Evolutionary conservation across 75 land plant species (phyloP).

Genomic region (Pinus taeda): DNA sequence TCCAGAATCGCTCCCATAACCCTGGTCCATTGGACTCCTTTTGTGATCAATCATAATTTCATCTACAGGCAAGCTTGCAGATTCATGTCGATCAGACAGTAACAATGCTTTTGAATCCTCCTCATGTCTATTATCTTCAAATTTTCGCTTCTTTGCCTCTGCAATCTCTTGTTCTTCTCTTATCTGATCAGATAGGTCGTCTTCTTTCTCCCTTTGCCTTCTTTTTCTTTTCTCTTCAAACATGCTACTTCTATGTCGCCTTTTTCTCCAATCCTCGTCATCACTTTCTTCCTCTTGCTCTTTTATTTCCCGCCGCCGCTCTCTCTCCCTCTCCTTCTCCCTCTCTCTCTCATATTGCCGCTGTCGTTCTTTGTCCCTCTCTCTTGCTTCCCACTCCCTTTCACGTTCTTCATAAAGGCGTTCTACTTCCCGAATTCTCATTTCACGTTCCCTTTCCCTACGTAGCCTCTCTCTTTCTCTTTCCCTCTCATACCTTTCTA

Average conservation of each 20-base stretch:
- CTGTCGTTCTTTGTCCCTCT: slow-evolving; percentile 81
- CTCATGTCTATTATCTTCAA: slow-evolving; percentile 41
- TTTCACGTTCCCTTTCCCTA: slow-evolving; percentile 76
- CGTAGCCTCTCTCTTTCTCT: slow-evolving; percentile 79
- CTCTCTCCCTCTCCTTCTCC: slow-evolving; percentile 87
- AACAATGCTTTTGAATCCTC: slow-evolving; percentile 15
- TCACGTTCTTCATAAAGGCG: slow-evolving; percentile 70
- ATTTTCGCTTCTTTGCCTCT: slow-evolving; percentile 64
- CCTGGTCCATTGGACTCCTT: slow-evolving; percentile 19
- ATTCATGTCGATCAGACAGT: not conserved
- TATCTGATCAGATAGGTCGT: slow-evolving; percentile 65
- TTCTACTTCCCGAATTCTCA: slow-evolving; percentile 73
- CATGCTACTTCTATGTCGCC: slow-evolving; percentile 53
- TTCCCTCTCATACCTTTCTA: slow-evolving; percentile 87
- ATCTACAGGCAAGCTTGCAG: slow-evolving; percentile 10
- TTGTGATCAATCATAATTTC: slow-evolving; percentile 13
- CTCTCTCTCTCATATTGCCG: slow-evolving; percentile 85
- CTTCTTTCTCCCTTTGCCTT: slow-evolving; percentile 81
- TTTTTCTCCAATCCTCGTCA: slow-evolving; percentile 73
- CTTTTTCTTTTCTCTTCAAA: slow-evolving; percentile 72
- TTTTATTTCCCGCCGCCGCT: slow-evolving; percentile 60
- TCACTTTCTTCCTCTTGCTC: slow-evolving; percentile 81
- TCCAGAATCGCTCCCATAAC: slow-evolving; percentile 11
- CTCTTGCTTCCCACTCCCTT: slow-evolving; percentile 92
- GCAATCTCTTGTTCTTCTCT: slow-evolving; percentile 88